Base-by-base conservation (phyloP, 192 early-diverging fungal species). In the Tieghemiomyces parasiticus region DNA sequence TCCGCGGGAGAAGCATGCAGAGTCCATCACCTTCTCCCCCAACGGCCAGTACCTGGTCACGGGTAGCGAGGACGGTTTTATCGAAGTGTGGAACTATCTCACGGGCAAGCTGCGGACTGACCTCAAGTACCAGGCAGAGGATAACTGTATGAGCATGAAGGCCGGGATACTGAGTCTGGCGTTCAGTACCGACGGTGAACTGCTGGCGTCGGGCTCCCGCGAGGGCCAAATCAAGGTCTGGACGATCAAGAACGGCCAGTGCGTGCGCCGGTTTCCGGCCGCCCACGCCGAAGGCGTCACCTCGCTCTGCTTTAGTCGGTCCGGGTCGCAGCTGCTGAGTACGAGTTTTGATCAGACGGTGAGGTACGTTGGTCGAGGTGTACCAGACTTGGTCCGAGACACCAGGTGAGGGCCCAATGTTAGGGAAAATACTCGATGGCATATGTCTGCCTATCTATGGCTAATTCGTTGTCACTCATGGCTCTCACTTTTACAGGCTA, bases 21-120 rank as follows among this genome's bases (percentile, higher is more conserved):
- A 87, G 54, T 74, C 78, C 53, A 76, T 78, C 2, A 78, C 75
- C 31, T 96, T 96, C 64, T 91, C 91, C 0, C 81, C 86, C 2
- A 82, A 88, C 58, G 89, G 91, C 9, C 82, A 86, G 48, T 86
- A 77, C 38, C 65, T 97, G 20, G 91, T 76, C 6, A 94, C 92
- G 24, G 95, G 95, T 29, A 87, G 83, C 50, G 71, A 79, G 35
- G 95, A 97, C 74, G 95, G 95, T 1, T 91, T 95, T 67, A 89
- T 98, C 63, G 95, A 98, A 71, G 67, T 98, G 16, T 98, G 91
- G 91, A 92, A 93, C 61, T 86, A 82, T 59, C 73, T 88, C 58
- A 95, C 93, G 0, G 92, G 91, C 1, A 97, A 95, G 65, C 73
- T 93, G 24, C 71, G 91, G 32, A 84, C 74, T 53, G 93, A 94